Evolutionary conservation across 768 basidiomycete genomes (phyloP).

Genomic region (Mycena albidolilacea): DNA sequence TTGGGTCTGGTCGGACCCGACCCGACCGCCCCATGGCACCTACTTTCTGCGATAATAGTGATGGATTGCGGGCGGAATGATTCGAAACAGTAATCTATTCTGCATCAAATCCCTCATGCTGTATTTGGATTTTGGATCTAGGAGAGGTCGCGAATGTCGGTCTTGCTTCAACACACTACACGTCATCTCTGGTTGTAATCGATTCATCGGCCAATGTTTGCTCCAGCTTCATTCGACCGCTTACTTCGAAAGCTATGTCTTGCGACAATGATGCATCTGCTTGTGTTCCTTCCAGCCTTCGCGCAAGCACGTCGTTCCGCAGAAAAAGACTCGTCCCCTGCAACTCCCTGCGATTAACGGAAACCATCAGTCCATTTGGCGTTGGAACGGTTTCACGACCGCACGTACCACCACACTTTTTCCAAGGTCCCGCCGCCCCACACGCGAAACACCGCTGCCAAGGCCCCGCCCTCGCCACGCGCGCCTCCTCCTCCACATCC

Average conservation of each 20-base stretch:
- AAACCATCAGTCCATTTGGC: background rate
- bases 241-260: background rate
- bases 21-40: no score
- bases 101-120: no score
- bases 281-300: slow-evolving; percentile 21
- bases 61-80: no score
- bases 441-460: slow-evolving; percentile 59
- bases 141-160: no score
- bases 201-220: no score
- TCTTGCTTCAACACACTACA: no score
- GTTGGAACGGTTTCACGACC: background rate
- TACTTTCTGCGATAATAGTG: no score
- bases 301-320: background rate
- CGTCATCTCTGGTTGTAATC: no score
- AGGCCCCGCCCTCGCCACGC: slow-evolving; percentile 54
- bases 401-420: slow-evolving; percentile 56
- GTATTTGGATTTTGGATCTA: no score
- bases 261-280: slow-evolving; percentile 2
- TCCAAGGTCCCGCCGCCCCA: slow-evolving; percentile 54
- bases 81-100: no score
- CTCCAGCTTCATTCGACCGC: no score
- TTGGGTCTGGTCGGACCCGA: no score
- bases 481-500: slow-evolving; percentile 54
- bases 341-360: background rate
- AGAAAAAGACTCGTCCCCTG: slow-evolving; percentile 15